Conservation (phyloP, 2,329 filamentous ascomycete genomes). For the Aspergillus sp. region DNA sequence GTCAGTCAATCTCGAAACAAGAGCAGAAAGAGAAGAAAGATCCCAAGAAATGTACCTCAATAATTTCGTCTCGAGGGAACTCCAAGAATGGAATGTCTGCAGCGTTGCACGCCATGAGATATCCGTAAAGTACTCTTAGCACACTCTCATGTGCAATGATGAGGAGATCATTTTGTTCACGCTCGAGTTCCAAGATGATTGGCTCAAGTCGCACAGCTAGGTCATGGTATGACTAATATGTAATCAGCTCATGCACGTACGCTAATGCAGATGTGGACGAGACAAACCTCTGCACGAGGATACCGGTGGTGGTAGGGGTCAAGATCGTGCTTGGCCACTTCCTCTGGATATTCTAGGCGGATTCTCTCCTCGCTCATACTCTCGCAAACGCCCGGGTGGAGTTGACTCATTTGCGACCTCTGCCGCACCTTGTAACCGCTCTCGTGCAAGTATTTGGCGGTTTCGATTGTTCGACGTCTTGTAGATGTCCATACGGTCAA, state of each 20-base stretch:
- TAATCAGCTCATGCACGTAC: background rate
- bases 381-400: constrained; percentile 94
- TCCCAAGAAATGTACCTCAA: constrained; percentile 55
- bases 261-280: background rate
- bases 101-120: constrained; percentile 96
- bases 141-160: constrained; percentile 98
- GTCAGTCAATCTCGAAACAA: constrained; percentile 8
- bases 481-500: constrained; percentile 95
- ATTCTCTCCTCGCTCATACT: constrained; percentile 82
- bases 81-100: constrained; percentile 87
- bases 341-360: constrained; percentile 74
- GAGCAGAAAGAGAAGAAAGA: background rate
- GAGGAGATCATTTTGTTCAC: constrained; percentile 93
- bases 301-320: constrained; percentile 98
- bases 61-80: constrained; percentile 94
- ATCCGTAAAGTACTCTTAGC: constrained; percentile 92
- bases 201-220: constrained; percentile 95
- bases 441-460: constrained; percentile 70
- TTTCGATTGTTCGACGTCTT: constrained; percentile 81
- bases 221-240: constrained; percentile 81
- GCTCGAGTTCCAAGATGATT: constrained; percentile 93
- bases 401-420: constrained; percentile 90
- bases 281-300: constrained; percentile 75
- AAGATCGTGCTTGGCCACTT: constrained; percentile 83
- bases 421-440: constrained; percentile 81